Conservation (phyloP, 1,284 basidiomycete genomes). For the Boletus holoroseus region DNA sequence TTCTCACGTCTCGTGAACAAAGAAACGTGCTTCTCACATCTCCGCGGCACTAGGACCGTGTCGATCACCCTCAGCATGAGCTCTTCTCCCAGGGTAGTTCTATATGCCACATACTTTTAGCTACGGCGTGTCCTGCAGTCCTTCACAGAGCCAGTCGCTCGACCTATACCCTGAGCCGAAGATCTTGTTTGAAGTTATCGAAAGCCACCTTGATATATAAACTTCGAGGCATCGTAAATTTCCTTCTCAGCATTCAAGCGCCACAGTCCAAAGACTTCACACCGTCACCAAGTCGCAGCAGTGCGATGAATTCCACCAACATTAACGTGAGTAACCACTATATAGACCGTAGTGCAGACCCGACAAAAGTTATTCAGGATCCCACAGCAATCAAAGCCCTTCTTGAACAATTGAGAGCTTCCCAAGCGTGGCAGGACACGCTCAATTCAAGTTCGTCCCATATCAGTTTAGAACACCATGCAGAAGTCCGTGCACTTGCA, state of each 20-base stretch:
- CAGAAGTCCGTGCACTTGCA: conserved; percentile 6
- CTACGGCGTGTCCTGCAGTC: neutral
- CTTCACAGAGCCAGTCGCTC: neutral
- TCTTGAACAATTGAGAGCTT: conserved; percentile 57
- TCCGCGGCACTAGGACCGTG: conserved; percentile 10
- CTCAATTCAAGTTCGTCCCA: conserved; percentile 23
- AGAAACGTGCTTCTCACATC: neutral
- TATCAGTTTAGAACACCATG: neutral
- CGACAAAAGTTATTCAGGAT: conserved; percentile 35
- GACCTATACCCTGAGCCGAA: neutral
- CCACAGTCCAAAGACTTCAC: neutral
- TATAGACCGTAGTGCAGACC: neutral
- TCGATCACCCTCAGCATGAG: neutral
- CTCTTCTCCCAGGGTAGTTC: neutral
- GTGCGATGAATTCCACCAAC: conserved; percentile 37
- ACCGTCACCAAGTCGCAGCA: neutral
- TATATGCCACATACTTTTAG: neutral
- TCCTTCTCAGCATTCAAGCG: neutral
- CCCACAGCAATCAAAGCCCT: conserved; percentile 57
- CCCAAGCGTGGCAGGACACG: conserved; percentile 60
- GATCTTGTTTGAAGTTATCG: neutral
- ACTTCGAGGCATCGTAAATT: neutral
- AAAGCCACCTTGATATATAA: no score
- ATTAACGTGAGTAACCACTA: conserved; percentile 41
- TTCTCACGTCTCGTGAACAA: conserved; percentile 4